Evolutionary conservation across 2,329 filamentous ascomycete species (phyloP).

Genomic region (Xylaria sp.): DNA sequence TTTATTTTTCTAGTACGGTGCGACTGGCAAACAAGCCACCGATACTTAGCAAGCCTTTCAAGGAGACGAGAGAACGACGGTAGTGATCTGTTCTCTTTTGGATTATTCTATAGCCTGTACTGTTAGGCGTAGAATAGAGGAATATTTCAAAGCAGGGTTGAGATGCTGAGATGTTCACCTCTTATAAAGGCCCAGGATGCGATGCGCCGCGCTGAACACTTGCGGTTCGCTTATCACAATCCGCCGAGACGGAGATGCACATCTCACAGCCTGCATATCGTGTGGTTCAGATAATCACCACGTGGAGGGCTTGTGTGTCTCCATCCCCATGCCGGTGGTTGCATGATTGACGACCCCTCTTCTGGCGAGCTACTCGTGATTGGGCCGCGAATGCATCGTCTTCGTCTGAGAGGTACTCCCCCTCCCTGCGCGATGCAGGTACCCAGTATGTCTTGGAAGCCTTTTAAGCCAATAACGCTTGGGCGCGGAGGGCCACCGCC

Average conservation of each 20-base stretch:
- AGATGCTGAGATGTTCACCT: not conserved
- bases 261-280: slow-evolving; percentile 4
- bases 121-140: not conserved
- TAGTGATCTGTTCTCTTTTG: not conserved
- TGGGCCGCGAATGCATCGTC: slow-evolving; percentile 14
- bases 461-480: slow-evolving; percentile 25
- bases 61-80: not conserved
- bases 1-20: not conserved
- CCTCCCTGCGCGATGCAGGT: slow-evolving; percentile 30
- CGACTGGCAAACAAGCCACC: not conserved
- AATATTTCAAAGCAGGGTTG: not conserved
- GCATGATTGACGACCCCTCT: slow-evolving; percentile 24
- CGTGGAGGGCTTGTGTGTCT: slow-evolving; percentile 23
- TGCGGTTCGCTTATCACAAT: slow-evolving; percentile 4
- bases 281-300: slow-evolving; percentile 9
- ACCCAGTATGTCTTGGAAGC: slow-evolving; percentile 14
- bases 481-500: not conserved
- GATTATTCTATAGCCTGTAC: too few species aligned
- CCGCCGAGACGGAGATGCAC: not conserved
- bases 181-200: not conserved
- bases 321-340: slow-evolving; percentile 7
- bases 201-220: not conserved
- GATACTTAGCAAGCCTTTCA: not conserved
- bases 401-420: not conserved
- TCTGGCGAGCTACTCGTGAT: slow-evolving; percentile 10